Base-by-base conservation (phyloP, 768 basidiomycete genomes). In the Sutorius australiensis region DNA sequence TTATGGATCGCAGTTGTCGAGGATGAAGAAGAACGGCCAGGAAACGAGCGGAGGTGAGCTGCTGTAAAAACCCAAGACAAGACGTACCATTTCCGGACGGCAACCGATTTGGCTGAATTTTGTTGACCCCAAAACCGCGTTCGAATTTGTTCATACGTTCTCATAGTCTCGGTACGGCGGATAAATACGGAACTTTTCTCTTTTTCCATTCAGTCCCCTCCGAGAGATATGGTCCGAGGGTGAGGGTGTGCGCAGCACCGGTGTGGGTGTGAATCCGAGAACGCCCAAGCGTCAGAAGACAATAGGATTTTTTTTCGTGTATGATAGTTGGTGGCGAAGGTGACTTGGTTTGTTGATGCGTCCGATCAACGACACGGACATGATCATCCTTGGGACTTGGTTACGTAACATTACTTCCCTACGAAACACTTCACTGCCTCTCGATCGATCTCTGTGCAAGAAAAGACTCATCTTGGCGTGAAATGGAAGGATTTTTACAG, bases 81-180 rank as follows among this genome's bases (percentile, higher is more conserved):
- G 53, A 16, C 53, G 57, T 55, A 55, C 66, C 55, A 56, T 64
- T 62, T 64, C 30, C 5, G 56, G 66, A 56, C 43, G 43, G 41
- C 0, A 14, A 12, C 51, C 42, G 19, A 40, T 55, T 60, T 56
- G 7, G 27, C 38, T 21, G 37, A 41, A 42, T 33, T 46, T 34
- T 33, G 41, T 36, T 42, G 46, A 34, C 43, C 17, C 40, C 34
- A 2, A 17, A 45, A 27, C 21, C 36, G 55, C 37, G 24, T 47
- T 54, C 38, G 21, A n/a, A 53, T 48, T 47, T 47, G 57, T 63
- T 55, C 51, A 58, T 40, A 37, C 38, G 49, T 37, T 45, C 46
- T 40, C 17, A 17, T 24, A 38, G 42, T 19, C 24, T 42, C 24
- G 38, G 40, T 42, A 32, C 21, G 14, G 34, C 2, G 36, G 36